Percentiles rank a stretch among this genome's conserved stretches.
phyloP scores from a whole-genome alignment of 306 rosid species.

The Ziziphus jujuba region DNA sequence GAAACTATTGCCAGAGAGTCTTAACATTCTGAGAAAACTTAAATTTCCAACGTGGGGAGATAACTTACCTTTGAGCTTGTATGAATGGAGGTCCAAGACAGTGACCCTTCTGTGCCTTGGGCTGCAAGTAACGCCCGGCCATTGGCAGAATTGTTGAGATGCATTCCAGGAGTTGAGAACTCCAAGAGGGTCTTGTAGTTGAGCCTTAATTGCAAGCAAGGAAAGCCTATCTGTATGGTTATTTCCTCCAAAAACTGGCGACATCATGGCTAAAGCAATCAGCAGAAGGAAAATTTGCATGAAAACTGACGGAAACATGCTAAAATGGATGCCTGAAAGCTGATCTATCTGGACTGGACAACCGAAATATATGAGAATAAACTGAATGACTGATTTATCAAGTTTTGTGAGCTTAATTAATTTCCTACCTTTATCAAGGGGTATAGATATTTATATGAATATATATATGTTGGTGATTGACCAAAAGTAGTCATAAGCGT shows the following conservation, averaged over 20 bases:
- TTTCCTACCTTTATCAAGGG: no score
- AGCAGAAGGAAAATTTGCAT: no score
- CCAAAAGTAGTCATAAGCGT: no score
- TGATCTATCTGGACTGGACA: no score
- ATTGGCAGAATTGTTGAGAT: constrained; percentile 25
- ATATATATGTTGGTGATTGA: no score
- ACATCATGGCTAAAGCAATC: no score
- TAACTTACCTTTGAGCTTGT: constrained; percentile 3
- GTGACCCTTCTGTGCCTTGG: constrained; percentile 19
- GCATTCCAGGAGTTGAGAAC: constrained; percentile 29
- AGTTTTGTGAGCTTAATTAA: no score
- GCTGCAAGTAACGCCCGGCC: constrained; percentile 29
- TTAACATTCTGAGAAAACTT: constrained; percentile 18
- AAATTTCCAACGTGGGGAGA: constrained; percentile 26
- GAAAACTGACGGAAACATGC: no score
- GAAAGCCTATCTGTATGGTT: constrained; percentile 10
- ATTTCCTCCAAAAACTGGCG: not conserved
- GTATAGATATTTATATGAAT: no score
- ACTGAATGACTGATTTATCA: no score
- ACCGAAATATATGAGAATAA: no score
- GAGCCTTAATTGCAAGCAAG: constrained; percentile 29
- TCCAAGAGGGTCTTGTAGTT: constrained; percentile 12
- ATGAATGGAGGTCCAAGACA: constrained; percentile 2
- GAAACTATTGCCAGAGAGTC: constrained; percentile 17
- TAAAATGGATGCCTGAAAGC: no score